phyloP scores from a whole-genome alignment of 495 filamentous ascomycete species.

The Penicillium fimorum region DNA sequence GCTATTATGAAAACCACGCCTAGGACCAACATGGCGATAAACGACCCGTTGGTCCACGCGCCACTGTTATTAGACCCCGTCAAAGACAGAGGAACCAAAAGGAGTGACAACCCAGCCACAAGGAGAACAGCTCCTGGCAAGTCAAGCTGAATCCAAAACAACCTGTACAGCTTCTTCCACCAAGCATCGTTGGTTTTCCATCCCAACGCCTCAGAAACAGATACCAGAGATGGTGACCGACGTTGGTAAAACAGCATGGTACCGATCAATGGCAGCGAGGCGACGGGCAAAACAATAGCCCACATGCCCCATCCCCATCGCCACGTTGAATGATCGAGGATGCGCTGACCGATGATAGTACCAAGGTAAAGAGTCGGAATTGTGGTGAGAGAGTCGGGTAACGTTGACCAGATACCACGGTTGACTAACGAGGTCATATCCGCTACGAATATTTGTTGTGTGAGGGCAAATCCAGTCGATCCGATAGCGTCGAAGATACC shows the following conservation, averaged over 20 bases:
- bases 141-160: slow-evolving; percentile 25
- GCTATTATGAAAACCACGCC: slow-evolving; percentile 56
- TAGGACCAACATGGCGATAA: slow-evolving; percentile 65
- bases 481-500: slow-evolving; percentile 30
- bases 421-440: slow-evolving; percentile 30
- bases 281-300: slow-evolving; percentile 25
- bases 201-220: slow-evolving; percentile 1
- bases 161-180: slow-evolving; percentile 17
- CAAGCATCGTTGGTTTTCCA: slow-evolving; percentile 7
- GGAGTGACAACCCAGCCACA: slow-evolving; percentile 22
- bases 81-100: slow-evolving; percentile 24
- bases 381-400: slow-evolving; percentile 26
- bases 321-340: slow-evolving; percentile 23
- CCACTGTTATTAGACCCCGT: slow-evolving; percentile 32
- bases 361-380: slow-evolving; percentile 26
- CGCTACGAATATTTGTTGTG: slow-evolving; percentile 30
- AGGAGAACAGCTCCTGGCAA: slow-evolving; percentile 22
- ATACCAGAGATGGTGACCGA: slow-evolving; percentile 7
- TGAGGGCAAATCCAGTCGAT: slow-evolving; percentile 28
- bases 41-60: slow-evolving; percentile 57
- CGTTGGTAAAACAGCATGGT: slow-evolving; percentile 26
- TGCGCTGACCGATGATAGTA: slow-evolving; percentile 21
- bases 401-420: slow-evolving; percentile 29
- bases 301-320: slow-evolving; percentile 34
- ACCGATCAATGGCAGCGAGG: slow-evolving; percentile 20